Conservation (phyloP, 768 basidiomycete species). For the Gloeopeniophorella convolvens region DNA sequence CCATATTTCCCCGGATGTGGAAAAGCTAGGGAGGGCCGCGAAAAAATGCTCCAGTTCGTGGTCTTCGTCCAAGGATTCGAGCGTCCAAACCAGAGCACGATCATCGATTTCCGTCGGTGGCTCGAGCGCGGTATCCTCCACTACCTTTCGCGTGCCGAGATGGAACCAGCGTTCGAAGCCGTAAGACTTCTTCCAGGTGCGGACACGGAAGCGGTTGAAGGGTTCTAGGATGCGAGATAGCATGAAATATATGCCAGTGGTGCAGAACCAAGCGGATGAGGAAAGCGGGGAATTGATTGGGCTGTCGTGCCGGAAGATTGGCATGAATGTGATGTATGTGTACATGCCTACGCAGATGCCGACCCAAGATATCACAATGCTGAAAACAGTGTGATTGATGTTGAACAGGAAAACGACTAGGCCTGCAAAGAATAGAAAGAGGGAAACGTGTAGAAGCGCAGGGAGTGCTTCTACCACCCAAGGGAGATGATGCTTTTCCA, state of each 20-base stretch:
- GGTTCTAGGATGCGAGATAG: too few species aligned
- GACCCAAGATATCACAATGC: constrained; percentile 6
- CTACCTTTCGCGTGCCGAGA: too few species aligned
- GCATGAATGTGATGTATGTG: constrained; percentile 13
- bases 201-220: too few species aligned
- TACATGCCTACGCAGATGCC: constrained; percentile 15
- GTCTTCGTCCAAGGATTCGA: constrained; percentile 4
- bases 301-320: constrained; percentile 7
- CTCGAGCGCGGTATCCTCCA: not conserved
- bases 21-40: constrained; percentile 6
- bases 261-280: too few species aligned
- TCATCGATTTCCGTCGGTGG: not conserved
- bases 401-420: constrained; percentile 39
- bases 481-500: constrained; percentile 35
- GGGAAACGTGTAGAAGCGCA: constrained; percentile 41
- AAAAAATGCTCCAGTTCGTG: constrained; percentile 8
- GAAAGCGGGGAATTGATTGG: too few species aligned
- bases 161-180: too few species aligned
- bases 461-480: constrained; percentile 39
- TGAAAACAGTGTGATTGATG: constrained; percentile 19
- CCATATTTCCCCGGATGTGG: not conserved
- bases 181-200: too few species aligned
- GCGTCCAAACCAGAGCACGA: constrained; percentile 1
- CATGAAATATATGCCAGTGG: too few species aligned
- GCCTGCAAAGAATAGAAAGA: constrained; percentile 46